These are phyloP conservation scores for Marchantia polymorpha DNA, from an alignment of 225 moss, liverwort and hornwort species.

Conservation along the genomic window DNA sequence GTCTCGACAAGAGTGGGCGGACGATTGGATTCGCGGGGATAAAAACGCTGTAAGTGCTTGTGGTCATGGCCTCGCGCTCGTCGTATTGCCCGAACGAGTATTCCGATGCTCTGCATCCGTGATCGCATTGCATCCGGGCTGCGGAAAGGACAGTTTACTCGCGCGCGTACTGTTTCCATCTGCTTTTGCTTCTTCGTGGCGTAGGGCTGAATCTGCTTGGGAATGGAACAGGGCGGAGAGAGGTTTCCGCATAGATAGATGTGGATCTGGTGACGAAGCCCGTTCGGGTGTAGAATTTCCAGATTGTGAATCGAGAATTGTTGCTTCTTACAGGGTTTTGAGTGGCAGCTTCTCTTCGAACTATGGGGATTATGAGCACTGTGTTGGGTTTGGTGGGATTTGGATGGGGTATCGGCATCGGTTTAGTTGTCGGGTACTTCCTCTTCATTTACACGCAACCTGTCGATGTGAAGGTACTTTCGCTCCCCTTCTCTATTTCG, in stretches of 20 bases:
- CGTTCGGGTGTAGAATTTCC: background rate
- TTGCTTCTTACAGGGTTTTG: background rate
- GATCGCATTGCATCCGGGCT: background rate
- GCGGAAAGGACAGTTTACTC: background rate
- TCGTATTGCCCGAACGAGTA: background rate
- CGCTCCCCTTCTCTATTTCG: background rate
- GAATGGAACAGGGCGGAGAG: too few relatives aligned
- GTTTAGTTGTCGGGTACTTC: slow-evolving; percentile 73
- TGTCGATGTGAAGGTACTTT: slow-evolving; percentile 65
- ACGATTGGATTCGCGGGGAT: background rate
- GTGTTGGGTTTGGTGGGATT: slow-evolving; percentile 78
- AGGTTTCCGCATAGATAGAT: background rate
- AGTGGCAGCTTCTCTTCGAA: background rate
- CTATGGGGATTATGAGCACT: slow-evolving; percentile 61
- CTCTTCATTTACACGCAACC: slow-evolving; percentile 90
- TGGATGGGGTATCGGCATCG: slow-evolving; percentile 70
- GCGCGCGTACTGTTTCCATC: background rate
- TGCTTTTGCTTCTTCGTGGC: background rate
- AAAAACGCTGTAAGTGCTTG: background rate
- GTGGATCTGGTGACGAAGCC: background rate
- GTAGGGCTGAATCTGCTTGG: slow-evolving; percentile 1
- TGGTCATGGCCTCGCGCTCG: too few relatives aligned
- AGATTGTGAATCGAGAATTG: background rate
- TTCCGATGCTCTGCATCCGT: background rate
- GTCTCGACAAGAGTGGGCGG: background rate